Evolutionary conservation across 169 alveolate species (phyloP), one percentile per base, ranked within the genome.

Genomic region (Cardiosporidium cionae): DNA sequence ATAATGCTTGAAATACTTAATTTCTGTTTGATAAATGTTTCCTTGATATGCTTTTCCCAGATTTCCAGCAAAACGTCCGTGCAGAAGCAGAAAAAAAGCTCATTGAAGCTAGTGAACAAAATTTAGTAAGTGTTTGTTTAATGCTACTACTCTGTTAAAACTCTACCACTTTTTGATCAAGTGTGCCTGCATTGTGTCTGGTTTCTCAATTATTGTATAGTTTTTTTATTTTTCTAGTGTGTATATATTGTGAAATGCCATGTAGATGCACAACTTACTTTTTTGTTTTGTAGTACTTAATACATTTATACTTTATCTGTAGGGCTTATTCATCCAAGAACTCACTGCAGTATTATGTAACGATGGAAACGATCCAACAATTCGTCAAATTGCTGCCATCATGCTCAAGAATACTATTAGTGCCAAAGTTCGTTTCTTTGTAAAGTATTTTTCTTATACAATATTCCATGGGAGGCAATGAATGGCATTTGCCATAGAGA

Each of bases 371-470:
- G 27, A 16, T 44, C 16, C n/a, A 16, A 44, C 16, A 44, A 44
- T 16, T n/a, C 58, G 58, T 44, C 58, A 44, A 52, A 70, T 78
- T 27, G 84, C 84, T 22, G 84, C 79, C 6, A 75, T 78, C 33
- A 44, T 76, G 16, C 70, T 78, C 84, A 78, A 78, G 70, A 78
- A 78, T 52, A 66, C 77, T 62, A 71, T 78, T 68, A 78, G 84
- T 52, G 84, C 84, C 16, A 78, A 78, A 65, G 84, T 78, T 27
- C 23, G 73, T 0, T 52, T 23, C 9, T 0, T 22, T 3, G 28
- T n/a, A 9, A n/a, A 28, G 37, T 32, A 22, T 27, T 29, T 69
- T 27, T 16, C 1, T n/a, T 27, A 32, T 32, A 37, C 65, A 28
- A 28, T 23, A 36, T 28, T n/a, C 33, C 7, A 65, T 29, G 32